Evolutionary conservation across 1,139 yeast genomes (phyloP), one percentile per base, ranked within the genome.

Genomic region (Pichia sp.): DNA sequence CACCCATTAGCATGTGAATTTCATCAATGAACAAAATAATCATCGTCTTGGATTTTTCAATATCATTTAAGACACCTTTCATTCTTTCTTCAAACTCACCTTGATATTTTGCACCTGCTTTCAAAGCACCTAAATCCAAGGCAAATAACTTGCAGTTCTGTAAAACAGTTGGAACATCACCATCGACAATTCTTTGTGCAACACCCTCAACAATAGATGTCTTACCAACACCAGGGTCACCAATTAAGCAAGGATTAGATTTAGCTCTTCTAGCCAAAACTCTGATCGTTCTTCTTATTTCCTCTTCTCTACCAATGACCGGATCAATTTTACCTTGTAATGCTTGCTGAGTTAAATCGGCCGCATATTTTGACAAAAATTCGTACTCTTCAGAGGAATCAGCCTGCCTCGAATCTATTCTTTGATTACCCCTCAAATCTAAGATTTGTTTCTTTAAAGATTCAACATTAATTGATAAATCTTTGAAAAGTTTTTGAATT

Each of bases 141-240:
- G 97, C 85, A 64, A 82, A 88, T 47, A 92, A 72, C 53, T 83
- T 78, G 52, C 95, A 79, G 51, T 80, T 80, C 45, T 86, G 83
- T 56, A 92, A 73, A 50, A 90, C 85, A 41, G 81, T 77, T 39
- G 98, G 98, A 23, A 94, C 95, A 66, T 92, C 99, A 49, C 86
- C 87, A 59, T 92, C 97, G 50, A 92, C 81, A 52, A 92, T 88
- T 68, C 98, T 77, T 67, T 92, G 97, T 16, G 98, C 97, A 48
- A 92, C 97, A 55, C 98, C 98, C 70, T 92, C 99, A 43, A 90
- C 95, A 57, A 92, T 90, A 27, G 95, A 85, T 36, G 98, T 94
- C 68, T 92, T 92, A 73, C 99, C 99, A 44, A 92, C 97, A 77
- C 99, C 99, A 33, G 98, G 96, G 60, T 92, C 97, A 73, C 99